Conservation (phyloP, 2,329 filamentous ascomycete genomes). For the Madurella mycetomatis region DNA sequence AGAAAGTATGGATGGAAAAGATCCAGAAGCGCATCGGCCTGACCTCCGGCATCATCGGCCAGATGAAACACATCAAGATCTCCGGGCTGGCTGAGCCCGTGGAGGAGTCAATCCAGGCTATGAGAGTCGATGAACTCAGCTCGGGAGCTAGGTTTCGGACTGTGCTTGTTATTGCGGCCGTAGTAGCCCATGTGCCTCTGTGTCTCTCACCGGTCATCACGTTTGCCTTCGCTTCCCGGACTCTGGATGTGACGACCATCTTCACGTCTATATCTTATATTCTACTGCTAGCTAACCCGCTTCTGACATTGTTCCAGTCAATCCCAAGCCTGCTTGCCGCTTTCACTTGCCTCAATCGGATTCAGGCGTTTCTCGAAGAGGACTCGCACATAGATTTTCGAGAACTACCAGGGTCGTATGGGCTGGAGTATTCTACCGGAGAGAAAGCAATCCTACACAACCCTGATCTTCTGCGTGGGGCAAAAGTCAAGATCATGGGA, state of each 20-base stretch:
- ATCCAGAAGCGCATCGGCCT: slow-evolving; percentile 41
- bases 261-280: slow-evolving; percentile 24
- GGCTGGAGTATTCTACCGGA: no score
- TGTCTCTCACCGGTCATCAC: slow-evolving; percentile 35
- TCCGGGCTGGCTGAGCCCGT: slow-evolving; percentile 31
- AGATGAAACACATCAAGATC: slow-evolving; percentile 46
- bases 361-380: slow-evolving; percentile 29
- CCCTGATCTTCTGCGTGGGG: neutral
- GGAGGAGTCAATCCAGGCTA: slow-evolving; percentile 24
- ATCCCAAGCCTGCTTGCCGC: slow-evolving; percentile 19
- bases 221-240: slow-evolving; percentile 22
- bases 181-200: slow-evolving; percentile 33
- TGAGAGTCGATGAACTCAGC: slow-evolving; percentile 29
- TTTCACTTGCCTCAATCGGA: slow-evolving; percentile 23
- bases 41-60: slow-evolving; percentile 38
- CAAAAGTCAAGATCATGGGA: slow-evolving; percentile 9
- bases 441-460: neutral
- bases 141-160: slow-evolving; percentile 29
- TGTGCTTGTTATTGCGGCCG: slow-evolving; percentile 27
- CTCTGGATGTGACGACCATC: slow-evolving; percentile 17
- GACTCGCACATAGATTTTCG: slow-evolving; percentile 29
- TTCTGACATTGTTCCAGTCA: slow-evolving; percentile 20
- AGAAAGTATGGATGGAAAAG: slow-evolving; percentile 38
- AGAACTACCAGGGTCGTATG: neutral
- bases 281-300: slow-evolving; percentile 17